Conservation (phyloP, 208 protist genomes). For the Wallacemonas sp. region DNA sequence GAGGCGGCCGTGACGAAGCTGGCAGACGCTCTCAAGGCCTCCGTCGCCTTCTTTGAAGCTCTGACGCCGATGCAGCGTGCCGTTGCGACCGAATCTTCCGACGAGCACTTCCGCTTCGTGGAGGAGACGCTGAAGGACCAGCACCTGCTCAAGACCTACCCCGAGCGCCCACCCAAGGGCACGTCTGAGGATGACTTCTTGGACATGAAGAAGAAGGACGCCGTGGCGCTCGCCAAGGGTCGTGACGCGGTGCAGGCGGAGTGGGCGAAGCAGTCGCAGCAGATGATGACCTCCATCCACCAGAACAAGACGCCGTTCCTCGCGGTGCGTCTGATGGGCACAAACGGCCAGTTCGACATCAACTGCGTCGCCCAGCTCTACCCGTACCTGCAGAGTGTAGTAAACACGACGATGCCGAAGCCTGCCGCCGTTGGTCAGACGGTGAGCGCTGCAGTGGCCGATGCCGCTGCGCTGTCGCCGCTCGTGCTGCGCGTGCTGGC, state of each 20-base stretch:
- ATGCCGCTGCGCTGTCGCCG: constrained; percentile 17
- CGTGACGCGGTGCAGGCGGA: constrained; percentile 59
- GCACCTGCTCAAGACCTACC: constrained; percentile 81
- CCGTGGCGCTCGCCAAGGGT: constrained; percentile 68
- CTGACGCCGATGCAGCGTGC: constrained; percentile 67
- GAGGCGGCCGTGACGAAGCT: constrained; percentile 40
- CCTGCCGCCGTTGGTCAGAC: background rate
- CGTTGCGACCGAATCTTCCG: constrained; percentile 56
- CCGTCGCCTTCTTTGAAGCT: constrained; percentile 53
- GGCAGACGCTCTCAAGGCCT: constrained; percentile 30
- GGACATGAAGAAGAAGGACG: constrained; percentile 80
- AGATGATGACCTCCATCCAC: constrained; percentile 35
- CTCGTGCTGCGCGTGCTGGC: constrained; percentile 53
- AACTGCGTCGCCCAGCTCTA: constrained; percentile 62
- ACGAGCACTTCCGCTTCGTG: constrained; percentile 61
- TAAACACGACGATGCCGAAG: constrained; percentile 27
- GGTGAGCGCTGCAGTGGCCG: constrained; percentile 2
- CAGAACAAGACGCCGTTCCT: constrained; percentile 57
- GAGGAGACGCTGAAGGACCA: constrained; percentile 50
- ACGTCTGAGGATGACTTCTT: constrained; percentile 81
- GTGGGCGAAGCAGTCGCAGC: constrained; percentile 50
- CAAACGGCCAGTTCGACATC: constrained; percentile 51
- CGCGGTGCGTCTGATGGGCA: constrained; percentile 71
- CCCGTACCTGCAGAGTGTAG: constrained; percentile 48
- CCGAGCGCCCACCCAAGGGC: constrained; percentile 81